Conservation (phyloP, 108 stramenopile species). For the Schizochytrium sp. region DNA sequence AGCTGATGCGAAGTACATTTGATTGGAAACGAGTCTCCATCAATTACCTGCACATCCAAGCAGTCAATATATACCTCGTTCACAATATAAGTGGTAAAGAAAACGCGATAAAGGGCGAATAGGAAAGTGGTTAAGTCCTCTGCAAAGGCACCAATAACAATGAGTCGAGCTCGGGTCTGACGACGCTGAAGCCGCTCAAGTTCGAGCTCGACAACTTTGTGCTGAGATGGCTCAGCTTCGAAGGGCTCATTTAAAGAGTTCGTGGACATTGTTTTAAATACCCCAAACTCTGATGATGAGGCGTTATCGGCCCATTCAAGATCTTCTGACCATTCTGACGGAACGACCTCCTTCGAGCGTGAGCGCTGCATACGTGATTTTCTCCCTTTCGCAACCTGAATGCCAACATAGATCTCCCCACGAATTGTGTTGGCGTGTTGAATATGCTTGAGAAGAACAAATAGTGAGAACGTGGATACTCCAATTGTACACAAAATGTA, state of each 20-base stretch:
- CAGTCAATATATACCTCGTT: constrained; percentile 1
- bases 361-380: background rate
- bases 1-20: background rate
- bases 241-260: background rate
- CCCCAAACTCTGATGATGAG: too few species aligned
- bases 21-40: background rate
- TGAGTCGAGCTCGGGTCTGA: background rate
- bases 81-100: background rate
- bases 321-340: background rate
- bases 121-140: constrained; percentile 1
- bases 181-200: constrained; percentile 10
- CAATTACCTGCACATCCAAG: background rate
- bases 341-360: constrained; percentile 1
- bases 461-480: background rate
- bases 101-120: background rate
- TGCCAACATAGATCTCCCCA: background rate
- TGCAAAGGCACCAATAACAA: constrained; percentile 1
- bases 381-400: background rate
- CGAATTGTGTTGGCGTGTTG: background rate
- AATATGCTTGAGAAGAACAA: constrained; percentile 8
- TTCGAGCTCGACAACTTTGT: background rate
- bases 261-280: background rate
- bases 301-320: background rate
- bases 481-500: background rate
- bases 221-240: background rate